Base-by-base conservation (phyloP, 306 rosid genomes). In the Quercus dentata region DNA sequence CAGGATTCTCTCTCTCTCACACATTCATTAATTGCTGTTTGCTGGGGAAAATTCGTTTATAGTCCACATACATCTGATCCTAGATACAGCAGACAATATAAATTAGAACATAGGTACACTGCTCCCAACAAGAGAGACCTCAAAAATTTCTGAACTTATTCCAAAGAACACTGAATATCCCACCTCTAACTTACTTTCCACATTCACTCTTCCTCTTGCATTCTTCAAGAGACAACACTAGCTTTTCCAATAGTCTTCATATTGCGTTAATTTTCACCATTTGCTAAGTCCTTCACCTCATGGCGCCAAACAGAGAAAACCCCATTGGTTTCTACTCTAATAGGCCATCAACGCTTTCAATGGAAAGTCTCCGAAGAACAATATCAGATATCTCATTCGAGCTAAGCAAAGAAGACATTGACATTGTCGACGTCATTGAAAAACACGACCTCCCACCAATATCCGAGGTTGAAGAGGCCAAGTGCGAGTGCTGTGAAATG, bases 401-500 rank as follows among this genome's bases (percentile, higher is more conserved):
- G 68, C 55, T 79, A 25, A 71, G 61, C 69, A 73, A 79, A 78
- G 76, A 82, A 74, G 76, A 23, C 23, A 30, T 21, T 1, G 51
- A 20, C 11, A 63, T 25, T 54, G 38, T 33, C 6, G 61, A 30
- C 2, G 17, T 30, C 33, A 6, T 6, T 38, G 44, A 38, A 38
- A 38, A 38, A 38, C 11, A 21, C 27, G 30, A 51, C 52, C 84
- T 86, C 3, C 84, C 76, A 2, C 20, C 77, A 0, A 78, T 82
- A 27, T 74, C 78, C 0, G 90, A 84, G 64, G 88, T 75, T 3
- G 88, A 86, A 30, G 81, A 73, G 14, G 92, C 85, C 5, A 74
- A 74, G n/a, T 89, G 97, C 51, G 94, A 91, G 87, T 91, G 97
- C 55, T 91, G 97, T 5, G 93, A 83, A 68, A 73, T 88, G 89